These are phyloP conservation scores for Glycyrrhiza uralensis DNA, from an alignment of 306 rosid genomes.

Conservation along the genomic window DNA sequence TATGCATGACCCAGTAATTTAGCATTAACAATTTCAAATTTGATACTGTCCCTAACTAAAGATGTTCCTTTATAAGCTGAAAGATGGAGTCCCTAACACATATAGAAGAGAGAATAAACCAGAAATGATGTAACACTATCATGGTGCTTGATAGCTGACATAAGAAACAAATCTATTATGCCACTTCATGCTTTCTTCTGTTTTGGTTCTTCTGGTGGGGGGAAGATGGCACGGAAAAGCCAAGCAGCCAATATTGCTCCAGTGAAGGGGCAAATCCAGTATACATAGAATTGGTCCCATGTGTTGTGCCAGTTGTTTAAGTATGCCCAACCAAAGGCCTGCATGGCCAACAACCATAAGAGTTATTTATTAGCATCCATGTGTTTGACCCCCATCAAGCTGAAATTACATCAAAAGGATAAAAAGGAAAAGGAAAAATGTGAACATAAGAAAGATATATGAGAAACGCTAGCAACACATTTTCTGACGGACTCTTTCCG, in stretches of 20 bases:
- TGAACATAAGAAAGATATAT: background rate
- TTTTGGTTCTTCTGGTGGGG: constrained; percentile 39
- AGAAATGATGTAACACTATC: background rate
- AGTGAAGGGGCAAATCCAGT: constrained; percentile 72
- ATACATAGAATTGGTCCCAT: constrained; percentile 89
- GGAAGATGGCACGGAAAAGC: constrained; percentile 61
- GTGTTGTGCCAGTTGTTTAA: constrained; percentile 63
- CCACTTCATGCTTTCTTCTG: constrained; percentile 58
- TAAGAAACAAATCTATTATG: background rate
- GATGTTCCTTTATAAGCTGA: background rate
- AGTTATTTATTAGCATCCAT: background rate
- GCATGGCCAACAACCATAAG: constrained; percentile 23
- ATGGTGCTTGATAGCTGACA: background rate
- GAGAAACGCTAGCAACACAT: no score
- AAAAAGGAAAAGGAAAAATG: background rate
- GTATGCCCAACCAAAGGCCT: constrained; percentile 97
- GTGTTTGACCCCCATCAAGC: background rate
- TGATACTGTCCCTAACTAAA: background rate
- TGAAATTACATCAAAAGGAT: background rate
- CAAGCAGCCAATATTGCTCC: constrained; percentile 81
- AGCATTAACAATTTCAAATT: background rate
- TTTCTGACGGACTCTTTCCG: no score
- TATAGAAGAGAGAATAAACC: background rate
- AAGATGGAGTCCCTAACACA: background rate
- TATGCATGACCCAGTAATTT: background rate